Base-by-base conservation (phyloP, 176 grass and related monocot species). In the Aegilops tauschii region DNA sequence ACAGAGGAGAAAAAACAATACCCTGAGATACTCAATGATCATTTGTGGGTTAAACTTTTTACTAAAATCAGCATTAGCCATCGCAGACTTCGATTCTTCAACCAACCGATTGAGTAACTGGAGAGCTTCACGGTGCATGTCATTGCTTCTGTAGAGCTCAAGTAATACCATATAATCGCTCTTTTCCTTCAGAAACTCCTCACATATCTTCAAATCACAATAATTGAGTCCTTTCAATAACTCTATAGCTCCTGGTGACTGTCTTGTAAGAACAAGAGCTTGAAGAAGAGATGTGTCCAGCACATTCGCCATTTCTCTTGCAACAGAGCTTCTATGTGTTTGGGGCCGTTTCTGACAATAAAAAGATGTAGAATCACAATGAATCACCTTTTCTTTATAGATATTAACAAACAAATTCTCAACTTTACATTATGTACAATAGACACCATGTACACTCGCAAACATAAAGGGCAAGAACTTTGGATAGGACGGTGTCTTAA, bases 11-110 rank as follows among this genome's bases (percentile, higher is more conserved):
- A 85, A 29, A 28, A 81, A 36, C 64, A 47, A 78, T 94, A 99
- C 97, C 97, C 93, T 91, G 50, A 99, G 90, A 93, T 99, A 99
- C 47, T 96, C 94, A 47, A 99, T 90, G 78, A 99, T 96, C 87
- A 94, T 96, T 86, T 88, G 86, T 6, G 94, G 87, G 83, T 84
- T 93, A 82, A 99, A 93, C 64, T 94, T 99, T 91, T 81, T 84
- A 78, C 36, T 89, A 70, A 85, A 85, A 84, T 94, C 80, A n/a
- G 61, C 82, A 80, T 86, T 89, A 71, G 68, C 65, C 31, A 72
- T 76, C 65, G 80, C 81, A 69, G 86, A 93, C 76, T 95, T 96
- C 65, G 92, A 94, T 89, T 99, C 90, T 82, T 99, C 89, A 59
- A 99, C 93, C 82, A 99, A 88, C 47, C 92, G 92, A 90, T 96